Evolutionary conservation across 495 filamentous ascomycete species (phyloP).

Genomic region (Margaritispora aquatica): DNA sequence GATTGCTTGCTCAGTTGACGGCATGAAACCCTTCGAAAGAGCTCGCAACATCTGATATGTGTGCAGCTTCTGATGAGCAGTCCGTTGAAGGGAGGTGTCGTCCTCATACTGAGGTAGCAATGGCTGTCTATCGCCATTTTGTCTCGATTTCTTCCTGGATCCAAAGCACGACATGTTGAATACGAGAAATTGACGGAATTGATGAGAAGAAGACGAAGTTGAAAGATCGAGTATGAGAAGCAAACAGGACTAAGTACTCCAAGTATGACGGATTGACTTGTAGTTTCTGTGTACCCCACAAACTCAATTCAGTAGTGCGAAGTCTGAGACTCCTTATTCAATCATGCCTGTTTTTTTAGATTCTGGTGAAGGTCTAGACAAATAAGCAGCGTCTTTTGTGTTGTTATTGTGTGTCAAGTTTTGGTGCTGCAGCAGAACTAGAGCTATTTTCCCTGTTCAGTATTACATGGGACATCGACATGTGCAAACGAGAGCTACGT

Average conservation of each 20-base stretch:
- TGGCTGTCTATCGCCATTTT: slow-evolving; percentile 56
- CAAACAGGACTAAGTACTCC: background rate
- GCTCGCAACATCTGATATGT: slow-evolving; percentile 87
- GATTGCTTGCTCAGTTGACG: slow-evolving; percentile 78
- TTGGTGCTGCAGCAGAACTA: background rate
- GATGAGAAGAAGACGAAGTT: background rate
- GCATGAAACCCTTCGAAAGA: slow-evolving; percentile 82
- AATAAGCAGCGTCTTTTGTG: background rate
- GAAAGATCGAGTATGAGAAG: background rate
- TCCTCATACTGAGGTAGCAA: slow-evolving; percentile 80
- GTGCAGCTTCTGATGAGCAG: slow-evolving; percentile 80
- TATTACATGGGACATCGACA: background rate
- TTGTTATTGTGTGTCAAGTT: background rate
- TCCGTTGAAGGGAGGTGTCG: slow-evolving; percentile 70
- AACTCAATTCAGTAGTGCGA: background rate
- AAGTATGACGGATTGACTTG: background rate
- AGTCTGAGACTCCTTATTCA: background rate
- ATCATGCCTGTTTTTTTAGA: background rate
- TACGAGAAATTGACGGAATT: background rate
- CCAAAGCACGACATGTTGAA: slow-evolving; percentile 29
- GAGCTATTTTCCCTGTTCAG: background rate
- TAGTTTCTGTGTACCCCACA: background rate
- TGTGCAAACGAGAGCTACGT: background rate
- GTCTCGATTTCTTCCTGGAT: slow-evolving; percentile 23
- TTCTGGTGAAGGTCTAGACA: background rate